Percentiles rank a stretch among this genome's conserved stretches.
Evolutionary conservation across 306 rosid genomes (phyloP).

Genomic region (Casuarina glauca): DNA sequence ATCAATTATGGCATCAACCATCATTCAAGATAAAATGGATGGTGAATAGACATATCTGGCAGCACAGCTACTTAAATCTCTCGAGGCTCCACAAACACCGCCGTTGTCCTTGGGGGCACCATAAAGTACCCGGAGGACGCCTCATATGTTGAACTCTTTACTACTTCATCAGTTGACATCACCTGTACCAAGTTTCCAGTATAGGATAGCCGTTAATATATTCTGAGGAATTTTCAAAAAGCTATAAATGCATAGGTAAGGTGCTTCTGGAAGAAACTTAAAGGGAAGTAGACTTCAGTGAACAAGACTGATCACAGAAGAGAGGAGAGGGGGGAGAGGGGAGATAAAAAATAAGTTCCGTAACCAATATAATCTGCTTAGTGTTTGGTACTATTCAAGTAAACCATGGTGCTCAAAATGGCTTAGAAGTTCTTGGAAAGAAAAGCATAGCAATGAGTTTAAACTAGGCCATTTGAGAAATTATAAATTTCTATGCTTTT

Average conservation of each 20-base stretch:
- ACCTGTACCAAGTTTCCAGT: constrained; percentile 40
- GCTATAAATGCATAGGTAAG: constrained; percentile 3
- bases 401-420: background rate
- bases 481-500: background rate
- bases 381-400: background rate
- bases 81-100: constrained; percentile 79
- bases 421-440: background rate
- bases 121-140: constrained; percentile 61
- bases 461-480: background rate
- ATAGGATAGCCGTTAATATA: background rate
- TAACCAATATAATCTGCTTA: background rate
- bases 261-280: too few relatives aligned
- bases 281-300: background rate
- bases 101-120: constrained; percentile 68
- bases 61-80: constrained; percentile 21
- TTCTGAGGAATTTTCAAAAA: constrained; percentile 2
- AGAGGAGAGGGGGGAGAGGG: too few relatives aligned
- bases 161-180: constrained; percentile 58
- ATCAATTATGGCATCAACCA: background rate
- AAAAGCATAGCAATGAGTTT: background rate
- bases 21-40: background rate
- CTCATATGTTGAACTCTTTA: constrained; percentile 64
- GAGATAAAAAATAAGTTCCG: background rate
- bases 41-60: background rate
- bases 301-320: background rate